Base-by-base conservation (phyloP, 495 filamentous ascomycete species). In the Aspergillus affinis region DNA sequence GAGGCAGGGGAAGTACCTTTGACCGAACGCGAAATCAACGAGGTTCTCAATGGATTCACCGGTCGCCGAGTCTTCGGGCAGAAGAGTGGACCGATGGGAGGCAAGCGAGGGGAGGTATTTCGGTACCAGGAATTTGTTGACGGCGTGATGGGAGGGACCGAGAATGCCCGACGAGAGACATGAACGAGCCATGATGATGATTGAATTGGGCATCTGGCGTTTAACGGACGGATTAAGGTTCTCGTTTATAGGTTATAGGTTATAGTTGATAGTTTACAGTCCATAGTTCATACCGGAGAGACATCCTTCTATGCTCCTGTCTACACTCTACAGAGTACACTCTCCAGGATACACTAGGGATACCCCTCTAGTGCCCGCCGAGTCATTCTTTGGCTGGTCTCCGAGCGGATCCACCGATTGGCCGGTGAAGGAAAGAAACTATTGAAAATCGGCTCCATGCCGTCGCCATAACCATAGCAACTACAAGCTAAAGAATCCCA, bases 11-110 rank as follows among this genome's bases (percentile, higher is more conserved):
- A 88, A 64, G 69, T 71, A 51, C 78, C 81, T 5, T 72, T 97
- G 70, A 89, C 84, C 1, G 86, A 89, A 51, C 70, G 81, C 54
- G 91, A 98, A 67, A 83, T 98, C 17, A 92, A 97, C 65, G 86
- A 84, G 67, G 87, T 95, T 17, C 74, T 98, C 59, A 85, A 77
- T 59, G 93, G 90, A 0, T 98, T 97, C 74, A 89, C 85, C 23
- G 91, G 90, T 4, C 82, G 91, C 54, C 82, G 89, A 62, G 89
- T 88, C 1, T 96, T 96, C 77, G 75, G 78, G 52, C 68, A 76
- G 62, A 72, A 74, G 29, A 62, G 62, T 23, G 62, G 65, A 0
- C 75, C 69, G 58, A 48, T 64, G 12, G 67, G 70, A 55, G 61
- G 64, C 9, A 80, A 78, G 63, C 64, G 72, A 59, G 75, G 72